phyloP scores from a whole-genome alignment of 2,329 filamentous ascomycete genomes.

The Pyrenochaeta sp. region DNA sequence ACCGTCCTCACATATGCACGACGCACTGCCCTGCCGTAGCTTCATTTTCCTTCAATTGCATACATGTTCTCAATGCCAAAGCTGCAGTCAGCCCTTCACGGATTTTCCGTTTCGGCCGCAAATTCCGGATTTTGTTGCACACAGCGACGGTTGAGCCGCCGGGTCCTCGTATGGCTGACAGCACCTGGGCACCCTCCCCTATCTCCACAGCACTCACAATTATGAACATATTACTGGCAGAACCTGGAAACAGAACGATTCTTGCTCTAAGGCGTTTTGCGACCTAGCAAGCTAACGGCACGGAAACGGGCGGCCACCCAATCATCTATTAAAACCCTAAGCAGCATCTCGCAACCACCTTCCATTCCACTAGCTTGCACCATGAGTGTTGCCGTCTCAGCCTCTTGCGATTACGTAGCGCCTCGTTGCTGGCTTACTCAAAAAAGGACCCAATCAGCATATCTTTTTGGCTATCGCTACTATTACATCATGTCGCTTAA shows the following conservation, averaged over 20 bases:
- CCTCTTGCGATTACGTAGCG: constrained; percentile 26
- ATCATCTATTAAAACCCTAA: constrained; percentile 2
- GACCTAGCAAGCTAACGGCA: too few species aligned
- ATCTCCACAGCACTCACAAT: neutral
- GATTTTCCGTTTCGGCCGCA: neutral
- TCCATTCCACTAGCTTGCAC: neutral
- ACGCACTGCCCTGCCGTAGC: neutral
- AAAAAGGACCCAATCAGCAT: neutral
- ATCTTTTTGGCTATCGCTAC: neutral
- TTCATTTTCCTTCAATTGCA: neutral
- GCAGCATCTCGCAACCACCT: constrained; percentile 8
- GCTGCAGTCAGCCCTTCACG: neutral
- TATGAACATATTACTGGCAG: too few species aligned
- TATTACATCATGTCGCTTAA: neutral
- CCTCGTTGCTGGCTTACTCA: constrained; percentile 20
- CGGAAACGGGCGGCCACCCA: neutral
- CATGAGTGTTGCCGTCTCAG: constrained; percentile 8
- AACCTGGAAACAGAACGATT: too few species aligned
- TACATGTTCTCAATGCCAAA: neutral
- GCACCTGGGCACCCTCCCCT: too few species aligned
- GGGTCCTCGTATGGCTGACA: neutral
- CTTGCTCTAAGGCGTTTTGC: too few species aligned
- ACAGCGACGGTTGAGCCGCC: neutral
- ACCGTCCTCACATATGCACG: constrained; percentile 1
- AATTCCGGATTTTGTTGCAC: neutral